A percentile compares a stretch with the other conserved stretches of the same genome.
Evolutionary conservation across 2,329 filamentous ascomycete genomes (phyloP).

Genomic region (Phialocephala subalpina): DNA sequence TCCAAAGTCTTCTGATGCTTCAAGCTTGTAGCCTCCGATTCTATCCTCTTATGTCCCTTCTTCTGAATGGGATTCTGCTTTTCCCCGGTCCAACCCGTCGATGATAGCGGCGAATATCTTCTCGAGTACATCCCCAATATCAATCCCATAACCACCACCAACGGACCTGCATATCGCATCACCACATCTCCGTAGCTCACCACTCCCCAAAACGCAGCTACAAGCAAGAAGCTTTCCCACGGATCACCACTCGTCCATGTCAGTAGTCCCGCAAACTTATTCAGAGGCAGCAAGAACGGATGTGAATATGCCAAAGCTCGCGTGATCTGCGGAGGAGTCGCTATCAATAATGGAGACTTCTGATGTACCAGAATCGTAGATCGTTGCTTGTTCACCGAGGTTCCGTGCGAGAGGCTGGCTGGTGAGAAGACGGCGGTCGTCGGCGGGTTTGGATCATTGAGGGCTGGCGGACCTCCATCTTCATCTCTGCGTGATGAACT

Average conservation of each 20-base stretch:
- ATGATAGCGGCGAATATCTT: slow-evolving; percentile 88
- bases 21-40: slow-evolving; percentile 67
- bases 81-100: slow-evolving; percentile 77
- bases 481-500: slow-evolving; percentile 39
- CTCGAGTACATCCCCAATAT: slow-evolving; percentile 94
- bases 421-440: slow-evolving; percentile 94
- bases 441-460: slow-evolving; percentile 59
- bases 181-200: slow-evolving; percentile 87
- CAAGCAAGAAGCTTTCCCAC: slow-evolving; percentile 95
- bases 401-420: slow-evolving; percentile 71
- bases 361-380: slow-evolving; percentile 96
- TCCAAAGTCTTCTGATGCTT: slow-evolving; percentile 94
- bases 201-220: slow-evolving; percentile 85
- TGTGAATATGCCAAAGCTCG: slow-evolving; percentile 95
- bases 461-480: slow-evolving; percentile 34
- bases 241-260: slow-evolving; percentile 95
- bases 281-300: slow-evolving; percentile 89
- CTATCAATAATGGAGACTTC: slow-evolving; percentile 91
- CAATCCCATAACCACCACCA: slow-evolving; percentile 79
- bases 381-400: slow-evolving; percentile 74
- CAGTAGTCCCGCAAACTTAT: slow-evolving; percentile 82
- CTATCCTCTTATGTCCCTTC: slow-evolving; percentile 56
- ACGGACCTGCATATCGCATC: slow-evolving; percentile 82
- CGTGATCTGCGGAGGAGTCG: slow-evolving; percentile 94
- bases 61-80: slow-evolving; percentile 48